Percentiles rank a stretch among this genome's conserved stretches.
Conservation (phyloP, 768 basidiomycete species). For the Xanthoconium purpureum region DNA sequence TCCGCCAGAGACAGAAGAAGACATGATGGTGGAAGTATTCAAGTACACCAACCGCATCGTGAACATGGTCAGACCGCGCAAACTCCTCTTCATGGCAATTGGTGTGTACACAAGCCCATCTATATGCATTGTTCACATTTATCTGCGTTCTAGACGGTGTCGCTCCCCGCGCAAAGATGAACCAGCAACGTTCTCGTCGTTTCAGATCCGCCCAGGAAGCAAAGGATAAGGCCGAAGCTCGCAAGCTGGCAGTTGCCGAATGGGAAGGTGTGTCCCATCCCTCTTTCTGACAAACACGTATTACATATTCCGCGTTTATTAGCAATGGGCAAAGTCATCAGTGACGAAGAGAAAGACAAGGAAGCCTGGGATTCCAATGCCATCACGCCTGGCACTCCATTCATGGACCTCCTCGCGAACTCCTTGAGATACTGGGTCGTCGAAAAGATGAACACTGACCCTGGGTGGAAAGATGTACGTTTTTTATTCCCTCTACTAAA, state of each 20-base stretch:
- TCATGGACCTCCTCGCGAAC: slow-evolving; percentile 88
- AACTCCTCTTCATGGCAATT: slow-evolving; percentile 97
- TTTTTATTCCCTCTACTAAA: background rate
- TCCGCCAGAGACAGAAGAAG: slow-evolving; percentile 95
- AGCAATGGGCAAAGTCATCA: slow-evolving; percentile 92
- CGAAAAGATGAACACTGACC: slow-evolving; percentile 90
- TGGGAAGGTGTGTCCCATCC: slow-evolving; percentile 67
- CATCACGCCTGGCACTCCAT: slow-evolving; percentile 97
- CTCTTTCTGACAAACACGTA: background rate
- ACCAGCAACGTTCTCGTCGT: slow-evolving; percentile 95
- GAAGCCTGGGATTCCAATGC: slow-evolving; percentile 97
- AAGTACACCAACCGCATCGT: slow-evolving; percentile 96
- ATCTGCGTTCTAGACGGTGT: slow-evolving; percentile 72
- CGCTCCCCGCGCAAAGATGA: slow-evolving; percentile 99
- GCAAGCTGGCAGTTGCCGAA: slow-evolving; percentile 73
- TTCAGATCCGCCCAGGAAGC: slow-evolving; percentile 96
- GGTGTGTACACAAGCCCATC: slow-evolving; percentile 48
- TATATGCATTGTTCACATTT: background rate
- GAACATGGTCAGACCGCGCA: slow-evolving; percentile 94
- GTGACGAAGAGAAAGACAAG: slow-evolving; percentile 79
- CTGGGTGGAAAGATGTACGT: slow-evolving; percentile 89
- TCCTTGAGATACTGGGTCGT: slow-evolving; percentile 96
- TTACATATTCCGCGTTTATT: background rate
- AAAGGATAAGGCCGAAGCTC: slow-evolving; percentile 86
- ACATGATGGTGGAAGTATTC: slow-evolving; percentile 99